These are phyloP conservation scores for Aplosporella prunicola DNA, from an alignment of 2,329 filamentous ascomycete species.

Conservation along the genomic window DNA sequence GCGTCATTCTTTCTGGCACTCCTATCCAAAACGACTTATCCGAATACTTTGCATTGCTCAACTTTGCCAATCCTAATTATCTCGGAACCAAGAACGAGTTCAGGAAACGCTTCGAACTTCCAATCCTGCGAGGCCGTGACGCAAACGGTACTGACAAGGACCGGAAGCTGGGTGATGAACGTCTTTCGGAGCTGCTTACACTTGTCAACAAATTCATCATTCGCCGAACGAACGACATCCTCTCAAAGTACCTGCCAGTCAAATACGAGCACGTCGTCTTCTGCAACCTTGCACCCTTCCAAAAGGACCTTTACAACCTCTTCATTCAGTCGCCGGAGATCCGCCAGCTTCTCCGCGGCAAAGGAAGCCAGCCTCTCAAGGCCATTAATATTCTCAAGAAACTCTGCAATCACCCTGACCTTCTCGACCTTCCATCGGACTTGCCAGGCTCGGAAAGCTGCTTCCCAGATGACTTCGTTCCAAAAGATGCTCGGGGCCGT, in stretches of 20 bases:
- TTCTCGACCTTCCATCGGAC: constrained; percentile 73
- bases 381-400: constrained; percentile 97
- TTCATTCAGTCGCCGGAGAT: constrained; percentile 96
- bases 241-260: constrained; percentile 93
- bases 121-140: constrained; percentile 84
- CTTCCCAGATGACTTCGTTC: constrained; percentile 80
- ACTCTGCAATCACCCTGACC: constrained; percentile 93
- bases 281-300: constrained; percentile 88
- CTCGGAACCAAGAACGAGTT: constrained; percentile 86
- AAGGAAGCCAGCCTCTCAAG: constrained; percentile 91
- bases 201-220: constrained; percentile 99
- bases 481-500: constrained; percentile 75
- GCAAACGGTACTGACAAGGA: constrained; percentile 79
- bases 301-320: constrained; percentile 88
- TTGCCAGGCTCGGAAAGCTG: constrained; percentile 75
- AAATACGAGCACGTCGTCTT: constrained; percentile 99
- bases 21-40: constrained; percentile 98
- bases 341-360: constrained; percentile 80
- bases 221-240: constrained; percentile 89
- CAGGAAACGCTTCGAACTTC: constrained; percentile 85
- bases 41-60: constrained; percentile 91
- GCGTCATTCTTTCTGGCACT: constrained; percentile 92
- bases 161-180: constrained; percentile 71
- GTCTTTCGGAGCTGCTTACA: constrained; percentile 67
- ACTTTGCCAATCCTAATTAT: constrained; percentile 90